phyloP scores from a whole-genome alignment of 1,284 basidiomycete species.

The Pulveroboletus sp. region DNA sequence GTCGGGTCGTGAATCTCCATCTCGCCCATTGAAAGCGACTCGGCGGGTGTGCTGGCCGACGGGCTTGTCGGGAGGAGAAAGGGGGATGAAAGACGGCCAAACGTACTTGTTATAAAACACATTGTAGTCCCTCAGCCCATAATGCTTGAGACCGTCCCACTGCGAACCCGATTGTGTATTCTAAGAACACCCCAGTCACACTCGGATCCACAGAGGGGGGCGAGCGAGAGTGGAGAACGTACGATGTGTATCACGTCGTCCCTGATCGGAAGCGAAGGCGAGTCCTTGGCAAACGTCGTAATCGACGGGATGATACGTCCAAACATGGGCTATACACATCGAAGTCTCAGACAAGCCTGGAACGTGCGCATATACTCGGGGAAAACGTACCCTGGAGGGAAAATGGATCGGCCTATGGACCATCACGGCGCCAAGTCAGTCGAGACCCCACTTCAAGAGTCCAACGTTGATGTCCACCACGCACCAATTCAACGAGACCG shows the following conservation, averaged over 20 bases:
- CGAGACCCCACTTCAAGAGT: not conserved
- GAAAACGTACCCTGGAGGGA: slow-evolving; percentile 52
- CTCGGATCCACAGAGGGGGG: not conserved
- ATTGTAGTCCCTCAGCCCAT: slow-evolving; percentile 53
- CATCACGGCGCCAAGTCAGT: not conserved
- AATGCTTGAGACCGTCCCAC: slow-evolving; percentile 73
- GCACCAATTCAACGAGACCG: slow-evolving; percentile 64
- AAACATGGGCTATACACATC: slow-evolving; percentile 52
- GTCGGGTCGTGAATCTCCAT: slow-evolving; percentile 51
- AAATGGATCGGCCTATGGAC: slow-evolving; percentile 63
- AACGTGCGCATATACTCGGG: not conserved
- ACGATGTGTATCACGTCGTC: slow-evolving; percentile 70
- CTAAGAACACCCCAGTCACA: slow-evolving; percentile 36
- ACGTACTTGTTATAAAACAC: slow-evolving; percentile 66
- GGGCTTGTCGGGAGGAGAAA: not conserved
- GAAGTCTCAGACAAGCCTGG: slow-evolving; percentile 3
- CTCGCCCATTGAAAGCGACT: slow-evolving; percentile 48
- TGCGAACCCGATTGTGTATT: slow-evolving; percentile 77
- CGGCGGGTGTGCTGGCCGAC: slow-evolving; percentile 45
- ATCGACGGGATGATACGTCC: slow-evolving; percentile 55
- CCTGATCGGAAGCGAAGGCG: slow-evolving; percentile 38
- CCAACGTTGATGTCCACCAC: slow-evolving; percentile 15
- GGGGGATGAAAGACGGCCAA: not conserved
- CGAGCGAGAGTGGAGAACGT: not conserved
- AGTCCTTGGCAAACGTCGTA: slow-evolving; percentile 40